Conservation (phyloP, 495 filamentous ascomycete genomes). For the Parathielavia appendiculata region DNA sequence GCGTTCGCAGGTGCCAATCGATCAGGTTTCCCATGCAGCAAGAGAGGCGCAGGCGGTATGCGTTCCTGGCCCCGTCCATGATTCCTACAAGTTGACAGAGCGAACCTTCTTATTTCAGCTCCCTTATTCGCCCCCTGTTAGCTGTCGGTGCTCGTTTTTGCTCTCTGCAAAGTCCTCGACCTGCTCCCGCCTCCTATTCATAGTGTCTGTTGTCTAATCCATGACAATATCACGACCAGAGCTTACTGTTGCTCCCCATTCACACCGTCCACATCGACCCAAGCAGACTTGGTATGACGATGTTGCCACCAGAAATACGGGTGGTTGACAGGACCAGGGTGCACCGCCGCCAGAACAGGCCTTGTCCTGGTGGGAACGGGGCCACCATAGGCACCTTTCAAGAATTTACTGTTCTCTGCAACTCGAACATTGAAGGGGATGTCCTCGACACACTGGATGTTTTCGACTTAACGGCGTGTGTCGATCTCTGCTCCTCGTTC, state of each 20-base stretch:
- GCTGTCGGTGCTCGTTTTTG: neutral
- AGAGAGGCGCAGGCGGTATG: constrained; percentile 21
- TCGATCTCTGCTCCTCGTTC: constrained; percentile 32
- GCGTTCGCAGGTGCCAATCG: constrained; percentile 21
- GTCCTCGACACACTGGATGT: constrained; percentile 24
- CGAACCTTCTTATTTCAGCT: neutral
- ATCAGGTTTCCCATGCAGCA: constrained; percentile 24
- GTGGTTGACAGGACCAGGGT: constrained; percentile 1
- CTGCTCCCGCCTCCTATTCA: neutral
- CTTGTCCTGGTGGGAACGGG: constrained; percentile 33
- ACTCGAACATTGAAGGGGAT: constrained; percentile 25
- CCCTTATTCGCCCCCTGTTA: neutral
- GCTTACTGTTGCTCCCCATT: neutral
- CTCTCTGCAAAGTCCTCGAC: neutral
- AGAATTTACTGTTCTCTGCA: constrained; percentile 35
- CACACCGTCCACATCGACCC: neutral
- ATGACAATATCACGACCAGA: neutral
- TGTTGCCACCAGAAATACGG: neutral
- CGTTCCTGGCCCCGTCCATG: neutral
- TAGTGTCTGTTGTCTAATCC: constrained; percentile 7
- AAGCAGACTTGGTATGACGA: constrained; percentile 8
- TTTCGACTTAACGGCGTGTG: constrained; percentile 27
- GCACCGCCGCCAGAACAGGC: constrained; percentile 16
- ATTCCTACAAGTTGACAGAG: too few relatives aligned
- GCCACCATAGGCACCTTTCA: constrained; percentile 29